Percentiles rank a stretch among this genome's conserved stretches.
phyloP scores from a whole-genome alignment of 2,329 filamentous ascomycete species.

The Chaetomium olivaceum region DNA sequence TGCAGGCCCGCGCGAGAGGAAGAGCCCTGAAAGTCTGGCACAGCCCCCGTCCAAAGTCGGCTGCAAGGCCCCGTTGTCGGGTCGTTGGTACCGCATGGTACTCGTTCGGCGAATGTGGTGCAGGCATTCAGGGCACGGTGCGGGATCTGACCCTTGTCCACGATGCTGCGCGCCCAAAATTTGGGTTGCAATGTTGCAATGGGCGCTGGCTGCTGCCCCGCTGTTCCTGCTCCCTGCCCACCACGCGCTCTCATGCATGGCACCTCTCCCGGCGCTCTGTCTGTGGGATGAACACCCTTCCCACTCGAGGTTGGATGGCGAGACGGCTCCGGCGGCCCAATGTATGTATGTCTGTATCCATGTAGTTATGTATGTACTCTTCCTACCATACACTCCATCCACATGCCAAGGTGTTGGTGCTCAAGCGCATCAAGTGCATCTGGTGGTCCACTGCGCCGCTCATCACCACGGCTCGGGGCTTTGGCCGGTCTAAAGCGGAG shows the following conservation, averaged over 20 bases:
- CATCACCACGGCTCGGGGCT: background rate
- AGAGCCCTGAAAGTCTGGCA: background rate
- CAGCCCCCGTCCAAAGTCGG: constrained; percentile 8
- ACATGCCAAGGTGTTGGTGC: background rate
- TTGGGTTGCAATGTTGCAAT: constrained; percentile 3
- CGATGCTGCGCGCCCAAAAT: background rate
- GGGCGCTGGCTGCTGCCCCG: constrained; percentile 4
- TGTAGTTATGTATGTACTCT: too few relatives aligned
- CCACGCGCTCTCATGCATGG: constrained; percentile 24
- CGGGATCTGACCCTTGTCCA: constrained; percentile 18
- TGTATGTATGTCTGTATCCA: too few relatives aligned
- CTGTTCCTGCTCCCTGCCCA: constrained; percentile 13
- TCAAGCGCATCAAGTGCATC: background rate
- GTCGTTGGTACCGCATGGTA: constrained; percentile 25
- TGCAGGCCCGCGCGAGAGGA: background rate
- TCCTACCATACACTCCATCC: too few relatives aligned
- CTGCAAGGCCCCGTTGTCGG: constrained; percentile 16
- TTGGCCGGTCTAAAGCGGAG: background rate
- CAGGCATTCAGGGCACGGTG: constrained; percentile 22
- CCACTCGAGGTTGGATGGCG: background rate
- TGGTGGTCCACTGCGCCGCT: background rate
- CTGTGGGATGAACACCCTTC: constrained; percentile 1
- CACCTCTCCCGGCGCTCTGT: background rate
- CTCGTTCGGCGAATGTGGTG: constrained; percentile 9
- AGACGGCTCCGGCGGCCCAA: background rate